Evolutionary conservation across 2,329 filamentous ascomycete species (phyloP).

Genomic region (Trichoderma atrobrunneum): DNA sequence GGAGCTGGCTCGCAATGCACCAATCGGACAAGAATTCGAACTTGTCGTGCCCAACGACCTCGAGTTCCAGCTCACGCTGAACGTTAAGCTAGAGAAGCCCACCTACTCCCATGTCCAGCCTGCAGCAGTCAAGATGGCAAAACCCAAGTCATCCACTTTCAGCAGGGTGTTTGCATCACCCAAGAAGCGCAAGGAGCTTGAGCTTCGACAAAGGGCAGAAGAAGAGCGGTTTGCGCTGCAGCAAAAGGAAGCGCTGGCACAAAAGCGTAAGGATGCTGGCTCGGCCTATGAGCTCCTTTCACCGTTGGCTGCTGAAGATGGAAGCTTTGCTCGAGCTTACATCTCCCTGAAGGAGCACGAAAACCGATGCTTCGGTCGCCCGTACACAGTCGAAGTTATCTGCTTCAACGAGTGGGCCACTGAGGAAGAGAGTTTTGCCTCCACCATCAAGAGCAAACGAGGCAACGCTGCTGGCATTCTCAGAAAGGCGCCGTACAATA

Average conservation of each 20-base stretch:
- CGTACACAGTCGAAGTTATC: slow-evolving; percentile 81
- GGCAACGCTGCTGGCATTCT: slow-evolving; percentile 62
- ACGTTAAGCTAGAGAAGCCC: slow-evolving; percentile 88
- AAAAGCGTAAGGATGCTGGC: slow-evolving; percentile 60
- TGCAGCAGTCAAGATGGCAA: slow-evolving; percentile 58
- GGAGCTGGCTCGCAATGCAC: slow-evolving; percentile 84
- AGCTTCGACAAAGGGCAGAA: slow-evolving; percentile 78
- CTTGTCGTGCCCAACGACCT: slow-evolving; percentile 94
- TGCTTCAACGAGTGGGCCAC: slow-evolving; percentile 99
- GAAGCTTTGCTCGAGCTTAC: slow-evolving; percentile 91
- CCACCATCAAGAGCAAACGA: slow-evolving; percentile 93
- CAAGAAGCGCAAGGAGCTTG: slow-evolving; percentile 94
- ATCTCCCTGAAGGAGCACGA: slow-evolving; percentile 94
- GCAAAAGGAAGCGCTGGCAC: slow-evolving; percentile 62
- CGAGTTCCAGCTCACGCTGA: slow-evolving; percentile 97
- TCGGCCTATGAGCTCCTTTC: slow-evolving; percentile 85
- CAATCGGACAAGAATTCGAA: slow-evolving; percentile 97
- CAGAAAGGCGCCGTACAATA: slow-evolving; percentile 89
- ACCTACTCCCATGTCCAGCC: slow-evolving; percentile 57
- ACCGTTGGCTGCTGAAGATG: slow-evolving; percentile 82
- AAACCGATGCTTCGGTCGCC: slow-evolving; percentile 79
- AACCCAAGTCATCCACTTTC: slow-evolving; percentile 81
- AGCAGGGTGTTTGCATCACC: slow-evolving; percentile 90
- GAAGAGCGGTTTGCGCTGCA: slow-evolving; percentile 68
- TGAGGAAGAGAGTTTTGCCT: slow-evolving; percentile 74